Conservation (phyloP, 208 protist species). For the Strigomonas galati region DNA sequence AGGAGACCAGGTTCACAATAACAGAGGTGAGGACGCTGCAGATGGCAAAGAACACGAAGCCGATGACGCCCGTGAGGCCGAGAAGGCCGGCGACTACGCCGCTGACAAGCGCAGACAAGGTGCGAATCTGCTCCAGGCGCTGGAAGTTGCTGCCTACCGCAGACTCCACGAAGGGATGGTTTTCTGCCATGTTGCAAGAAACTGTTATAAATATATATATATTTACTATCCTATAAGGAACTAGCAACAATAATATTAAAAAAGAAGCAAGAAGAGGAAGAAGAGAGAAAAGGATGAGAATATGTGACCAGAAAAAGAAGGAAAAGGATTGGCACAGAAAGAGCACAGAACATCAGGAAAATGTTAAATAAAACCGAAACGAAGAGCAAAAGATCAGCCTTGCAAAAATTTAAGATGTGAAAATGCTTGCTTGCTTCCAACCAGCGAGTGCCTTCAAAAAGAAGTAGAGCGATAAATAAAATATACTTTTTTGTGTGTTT, state of each 20-base stretch:
- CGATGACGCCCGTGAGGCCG: constrained; percentile 66
- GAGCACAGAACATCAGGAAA: not conserved
- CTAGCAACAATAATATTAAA: not conserved
- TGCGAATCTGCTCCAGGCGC: constrained; percentile 58
- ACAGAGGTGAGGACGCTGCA: constrained; percentile 57
- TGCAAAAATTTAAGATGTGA: constrained; percentile 1
- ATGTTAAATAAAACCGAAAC: constrained; percentile 10
- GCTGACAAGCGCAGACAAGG: constrained; percentile 65
- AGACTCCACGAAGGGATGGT: constrained; percentile 54
- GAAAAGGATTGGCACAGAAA: not conserved
- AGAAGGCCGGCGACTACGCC: constrained; percentile 75
- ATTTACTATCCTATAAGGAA: constrained; percentile 6
- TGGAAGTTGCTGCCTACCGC: constrained; percentile 59
- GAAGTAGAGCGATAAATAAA: constrained; percentile 7
- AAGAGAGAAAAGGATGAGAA: constrained; percentile 15
- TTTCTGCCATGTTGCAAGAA: too few species aligned
- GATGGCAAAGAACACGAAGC: constrained; percentile 66
- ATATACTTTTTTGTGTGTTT: too few species aligned
- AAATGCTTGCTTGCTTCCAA: too few species aligned
- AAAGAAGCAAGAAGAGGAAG: constrained; percentile 12
- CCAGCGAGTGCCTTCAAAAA: not conserved
- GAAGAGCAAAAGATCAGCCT: constrained; percentile 8
- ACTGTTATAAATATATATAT: constrained; percentile 3
- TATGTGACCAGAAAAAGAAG: constrained; percentile 11
- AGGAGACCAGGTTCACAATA: constrained; percentile 40